These are phyloP conservation scores for Biscutella auriculata DNA, from an alignment of 441 rosid species.

Conservation along the genomic window DNA sequence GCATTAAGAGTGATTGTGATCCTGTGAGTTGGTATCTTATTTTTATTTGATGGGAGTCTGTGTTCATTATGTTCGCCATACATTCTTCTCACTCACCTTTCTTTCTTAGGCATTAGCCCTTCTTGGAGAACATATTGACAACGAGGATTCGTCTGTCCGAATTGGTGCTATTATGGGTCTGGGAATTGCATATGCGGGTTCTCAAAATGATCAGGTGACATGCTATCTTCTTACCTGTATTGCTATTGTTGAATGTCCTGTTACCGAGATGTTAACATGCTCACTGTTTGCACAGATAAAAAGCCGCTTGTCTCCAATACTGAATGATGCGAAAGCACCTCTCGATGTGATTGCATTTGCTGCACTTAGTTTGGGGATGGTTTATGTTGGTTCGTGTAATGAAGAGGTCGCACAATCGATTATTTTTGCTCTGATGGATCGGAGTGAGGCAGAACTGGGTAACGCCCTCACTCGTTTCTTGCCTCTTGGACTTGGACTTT, in stretches of 20 bases:
- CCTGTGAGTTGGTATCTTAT: conserved; percentile 49
- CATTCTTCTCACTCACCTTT: conserved; percentile 12
- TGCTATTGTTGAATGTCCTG: not conserved
- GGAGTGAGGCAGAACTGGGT: conserved; percentile 65
- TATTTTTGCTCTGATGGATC: conserved; percentile 66
- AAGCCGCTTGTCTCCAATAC: conserved; percentile 44
- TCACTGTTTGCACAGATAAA: conserved; percentile 43
- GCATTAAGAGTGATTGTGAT: conserved; percentile 76
- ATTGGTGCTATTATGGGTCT: conserved; percentile 97
- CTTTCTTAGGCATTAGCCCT: conserved; percentile 76
- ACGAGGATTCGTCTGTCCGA: conserved; percentile 68
- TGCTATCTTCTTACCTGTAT: not conserved
- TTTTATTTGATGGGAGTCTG: not conserved
- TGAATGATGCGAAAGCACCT: conserved; percentile 58
- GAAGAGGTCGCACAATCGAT: conserved; percentile 90
- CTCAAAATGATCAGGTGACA: conserved; percentile 69
- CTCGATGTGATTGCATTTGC: conserved; percentile 84
- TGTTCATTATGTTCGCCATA: not conserved
- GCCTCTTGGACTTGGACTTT: conserved; percentile 86
- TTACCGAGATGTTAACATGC: conserved; percentile 2
- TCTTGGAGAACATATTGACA: conserved; percentile 49
- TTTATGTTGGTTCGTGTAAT: conserved; percentile 87
- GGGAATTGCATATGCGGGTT: conserved; percentile 92
- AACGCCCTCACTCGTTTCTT: conserved; percentile 74
- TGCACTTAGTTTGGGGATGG: conserved; percentile 79